These are phyloP conservation scores for Nannizzia gypsea DNA, from an alignment of 2,329 filamentous ascomycete genomes.

Conservation along the genomic window DNA sequence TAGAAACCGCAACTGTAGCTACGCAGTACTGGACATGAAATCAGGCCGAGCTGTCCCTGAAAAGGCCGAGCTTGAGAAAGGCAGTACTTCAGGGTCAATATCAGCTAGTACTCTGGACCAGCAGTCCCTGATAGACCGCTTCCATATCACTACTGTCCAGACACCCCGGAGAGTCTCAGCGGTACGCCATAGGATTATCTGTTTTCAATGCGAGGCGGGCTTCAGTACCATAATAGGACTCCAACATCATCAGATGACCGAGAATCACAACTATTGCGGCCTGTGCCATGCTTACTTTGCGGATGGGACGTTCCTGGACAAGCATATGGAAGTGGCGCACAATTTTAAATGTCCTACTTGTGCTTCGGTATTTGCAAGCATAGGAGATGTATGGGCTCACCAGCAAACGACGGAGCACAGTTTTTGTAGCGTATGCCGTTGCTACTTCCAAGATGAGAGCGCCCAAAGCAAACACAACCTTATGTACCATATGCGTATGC, in stretches of 20 bases:
- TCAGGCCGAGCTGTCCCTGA: background rate
- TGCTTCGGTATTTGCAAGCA: background rate
- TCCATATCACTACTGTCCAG: background rate
- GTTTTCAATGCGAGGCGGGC: constrained; percentile 10
- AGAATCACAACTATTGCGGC: constrained; percentile 13
- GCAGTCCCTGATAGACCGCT: background rate
- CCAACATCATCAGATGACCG: constrained; percentile 14
- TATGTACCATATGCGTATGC: background rate
- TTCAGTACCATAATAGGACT: constrained; percentile 11
- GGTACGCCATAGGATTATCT: constrained; percentile 4
- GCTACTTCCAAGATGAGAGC: constrained; percentile 9
- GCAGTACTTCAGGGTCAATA: background rate
- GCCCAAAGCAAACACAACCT: constrained; percentile 6
- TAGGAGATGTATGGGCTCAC: constrained; percentile 7
- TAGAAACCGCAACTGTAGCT: background rate
- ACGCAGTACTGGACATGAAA: background rate
- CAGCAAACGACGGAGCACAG: constrained; percentile 10
- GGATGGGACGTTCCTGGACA: constrained; percentile 5
- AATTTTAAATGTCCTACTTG: constrained; percentile 11
- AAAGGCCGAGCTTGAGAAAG: background rate
- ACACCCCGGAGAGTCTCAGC: too few species aligned
- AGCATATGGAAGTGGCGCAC: constrained; percentile 11
- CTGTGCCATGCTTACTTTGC: constrained; percentile 13
- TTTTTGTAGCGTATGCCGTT: constrained; percentile 12
- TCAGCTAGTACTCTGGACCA: background rate